Percentiles rank a stretch among this genome's conserved stretches.
These are phyloP conservation scores for Nannochloris sp. DNA, from an alignment of 139 green algal genomes.

Conservation along the genomic window DNA sequence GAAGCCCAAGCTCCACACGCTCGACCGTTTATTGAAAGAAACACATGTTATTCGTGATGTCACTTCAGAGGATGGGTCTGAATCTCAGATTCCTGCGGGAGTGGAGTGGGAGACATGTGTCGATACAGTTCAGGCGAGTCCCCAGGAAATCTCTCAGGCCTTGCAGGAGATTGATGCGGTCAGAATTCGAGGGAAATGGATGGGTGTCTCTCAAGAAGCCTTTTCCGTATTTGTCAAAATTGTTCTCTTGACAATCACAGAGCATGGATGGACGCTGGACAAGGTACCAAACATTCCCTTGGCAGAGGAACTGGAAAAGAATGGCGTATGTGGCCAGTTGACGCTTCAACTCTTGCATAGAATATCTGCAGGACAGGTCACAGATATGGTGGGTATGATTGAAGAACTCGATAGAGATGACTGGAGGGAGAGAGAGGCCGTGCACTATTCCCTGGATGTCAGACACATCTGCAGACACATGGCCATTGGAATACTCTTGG, in stretches of 20 bases:
- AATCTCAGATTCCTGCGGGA: not conserved
- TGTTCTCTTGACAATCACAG: slow-evolving; percentile 16
- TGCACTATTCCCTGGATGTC: slow-evolving; percentile 9
- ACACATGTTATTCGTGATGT: not conserved
- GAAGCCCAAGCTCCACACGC: slow-evolving; percentile 16
- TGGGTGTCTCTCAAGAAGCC: slow-evolving; percentile 25
- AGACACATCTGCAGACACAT: slow-evolving; percentile 22
- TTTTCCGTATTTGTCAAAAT: slow-evolving; percentile 49
- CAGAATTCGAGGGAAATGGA: slow-evolving; percentile 32
- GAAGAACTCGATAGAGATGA: not conserved
- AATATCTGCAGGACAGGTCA: slow-evolving; percentile 18
- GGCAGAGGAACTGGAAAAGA: slow-evolving; percentile 10
- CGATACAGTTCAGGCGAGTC: slow-evolving; percentile 35
- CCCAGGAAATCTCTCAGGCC: slow-evolving; percentile 28
- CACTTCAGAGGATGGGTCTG: slow-evolving; percentile 1
- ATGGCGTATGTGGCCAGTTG: slow-evolving; percentile 32
- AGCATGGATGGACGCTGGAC: not conserved
- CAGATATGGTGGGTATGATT: not conserved
- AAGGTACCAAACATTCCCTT: slow-evolving; percentile 3
- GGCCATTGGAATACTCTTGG: slow-evolving; percentile 8
- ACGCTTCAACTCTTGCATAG: slow-evolving; percentile 40
- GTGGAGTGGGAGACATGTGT: slow-evolving; percentile 38
- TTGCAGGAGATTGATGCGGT: slow-evolving; percentile 31
- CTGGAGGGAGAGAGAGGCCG: not conserved
- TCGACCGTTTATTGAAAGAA: slow-evolving; percentile 22